Conservation (phyloP, 208 protist species). For the Phytomonas francai region DNA sequence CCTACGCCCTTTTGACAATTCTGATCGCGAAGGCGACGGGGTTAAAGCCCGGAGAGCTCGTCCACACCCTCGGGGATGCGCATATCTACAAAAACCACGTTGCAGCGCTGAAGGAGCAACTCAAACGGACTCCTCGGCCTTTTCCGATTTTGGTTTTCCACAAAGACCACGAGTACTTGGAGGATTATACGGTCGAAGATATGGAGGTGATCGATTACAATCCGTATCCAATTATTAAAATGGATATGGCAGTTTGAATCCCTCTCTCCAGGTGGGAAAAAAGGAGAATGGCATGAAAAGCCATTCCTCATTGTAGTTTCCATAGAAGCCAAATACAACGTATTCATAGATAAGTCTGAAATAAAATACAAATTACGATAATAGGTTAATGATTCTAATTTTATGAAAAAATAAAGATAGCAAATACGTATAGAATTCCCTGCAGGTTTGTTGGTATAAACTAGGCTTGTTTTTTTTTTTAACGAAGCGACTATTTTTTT, state of each 20-base stretch:
- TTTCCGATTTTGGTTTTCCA: constrained; percentile 88
- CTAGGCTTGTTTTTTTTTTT: too few relatives aligned
- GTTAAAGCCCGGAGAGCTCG: constrained; percentile 93
- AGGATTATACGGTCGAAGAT: constrained; percentile 91
- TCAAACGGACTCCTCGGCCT: constrained; percentile 83
- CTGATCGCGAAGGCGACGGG: constrained; percentile 90
- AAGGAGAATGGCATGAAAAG: too few relatives aligned
- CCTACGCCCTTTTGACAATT: constrained; percentile 94
- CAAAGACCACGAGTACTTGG: constrained; percentile 68
- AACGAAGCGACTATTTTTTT: too few relatives aligned
- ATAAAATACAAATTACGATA: too few relatives aligned
- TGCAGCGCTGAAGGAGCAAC: constrained; percentile 92
- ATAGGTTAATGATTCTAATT: too few relatives aligned
- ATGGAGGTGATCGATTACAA: constrained; percentile 94
- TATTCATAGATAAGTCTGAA: too few relatives aligned
- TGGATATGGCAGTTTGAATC: constrained; percentile 96
- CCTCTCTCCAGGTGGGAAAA: too few relatives aligned
- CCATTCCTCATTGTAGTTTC: too few relatives aligned
- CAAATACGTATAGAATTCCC: too few relatives aligned
- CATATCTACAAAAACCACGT: constrained; percentile 98
- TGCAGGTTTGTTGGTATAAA: too few relatives aligned
- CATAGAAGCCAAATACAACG: too few relatives aligned
- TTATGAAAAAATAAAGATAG: too few relatives aligned
- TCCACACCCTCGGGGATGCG: constrained; percentile 97
- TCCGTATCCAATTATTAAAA: constrained; percentile 92